Evolutionary conservation across 768 basidiomycete genomes (phyloP).

Genomic region (Suillus placidus): DNA sequence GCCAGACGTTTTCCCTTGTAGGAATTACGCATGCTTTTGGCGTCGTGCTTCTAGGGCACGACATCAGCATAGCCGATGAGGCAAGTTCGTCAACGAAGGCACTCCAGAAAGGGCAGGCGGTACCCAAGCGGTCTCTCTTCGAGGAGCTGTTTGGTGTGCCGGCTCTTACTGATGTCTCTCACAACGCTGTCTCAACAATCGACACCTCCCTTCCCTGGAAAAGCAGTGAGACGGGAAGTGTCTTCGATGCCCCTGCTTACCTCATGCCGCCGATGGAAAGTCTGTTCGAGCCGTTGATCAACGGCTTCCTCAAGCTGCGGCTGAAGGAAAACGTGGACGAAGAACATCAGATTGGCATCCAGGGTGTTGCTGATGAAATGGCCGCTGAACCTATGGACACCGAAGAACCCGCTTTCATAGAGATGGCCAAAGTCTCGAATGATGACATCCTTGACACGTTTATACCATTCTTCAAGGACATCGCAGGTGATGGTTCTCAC

Average conservation of each 20-base stretch:
- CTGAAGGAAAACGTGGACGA: constrained; percentile 22
- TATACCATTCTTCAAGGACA: constrained; percentile 60
- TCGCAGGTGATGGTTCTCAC: constrained; percentile 42
- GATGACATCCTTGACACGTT: constrained; percentile 62
- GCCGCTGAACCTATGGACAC: constrained; percentile 34
- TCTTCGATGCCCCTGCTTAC: constrained; percentile 75
- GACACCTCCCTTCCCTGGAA: constrained; percentile 34
- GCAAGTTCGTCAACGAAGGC: constrained; percentile 46
- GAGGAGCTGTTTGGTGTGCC: constrained; percentile 90
- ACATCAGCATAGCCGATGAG: constrained; percentile 42
- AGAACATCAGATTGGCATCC: constrained; percentile 18
- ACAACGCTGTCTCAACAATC: constrained; percentile 14
- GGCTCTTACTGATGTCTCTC: constrained; percentile 49
- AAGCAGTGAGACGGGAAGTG: constrained; percentile 44
- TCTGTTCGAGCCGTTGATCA: constrained; percentile 68
- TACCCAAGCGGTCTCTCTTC: constrained; percentile 65
- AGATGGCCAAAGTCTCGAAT: constrained; percentile 41
- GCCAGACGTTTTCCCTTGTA: constrained; percentile 55
- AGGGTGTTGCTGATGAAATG: constrained; percentile 49
- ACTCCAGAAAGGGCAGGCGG: constrained; percentile 32
- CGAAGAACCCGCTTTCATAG: constrained; percentile 25
- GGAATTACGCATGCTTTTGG: constrained; percentile 71
- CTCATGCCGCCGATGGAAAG: constrained; percentile 72
- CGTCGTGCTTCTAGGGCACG: constrained; percentile 70
- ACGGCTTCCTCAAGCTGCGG: constrained; percentile 45